Conservation (phyloP, 2,329 filamentous ascomycete species). For the Paecilomyces formosus region DNA sequence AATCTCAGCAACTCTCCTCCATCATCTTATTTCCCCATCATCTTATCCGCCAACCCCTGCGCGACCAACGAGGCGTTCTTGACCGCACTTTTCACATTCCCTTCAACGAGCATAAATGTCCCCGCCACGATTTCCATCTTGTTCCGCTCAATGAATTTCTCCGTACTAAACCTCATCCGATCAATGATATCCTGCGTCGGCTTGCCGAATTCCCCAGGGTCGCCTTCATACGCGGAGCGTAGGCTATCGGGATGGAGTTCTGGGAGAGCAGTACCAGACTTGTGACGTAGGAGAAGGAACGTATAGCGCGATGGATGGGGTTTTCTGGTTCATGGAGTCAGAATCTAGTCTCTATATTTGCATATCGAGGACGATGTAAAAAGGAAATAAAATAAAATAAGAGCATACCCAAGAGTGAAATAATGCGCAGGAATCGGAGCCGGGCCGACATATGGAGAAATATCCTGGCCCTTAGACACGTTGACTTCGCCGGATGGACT, state of each 20-base stretch:
- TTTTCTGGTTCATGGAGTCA: conserved; percentile 1
- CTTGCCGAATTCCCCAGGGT: conserved; percentile 5
- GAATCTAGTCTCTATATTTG: background rate
- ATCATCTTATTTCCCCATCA: conserved; percentile 2
- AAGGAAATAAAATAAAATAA: background rate
- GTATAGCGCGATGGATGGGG: conserved; percentile 8
- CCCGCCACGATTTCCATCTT: conserved; percentile 5
- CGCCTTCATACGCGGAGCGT: conserved; percentile 1
- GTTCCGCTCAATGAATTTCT: conserved; percentile 4
- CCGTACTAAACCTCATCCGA: conserved; percentile 6
- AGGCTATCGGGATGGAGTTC: background rate
- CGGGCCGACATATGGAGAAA: conserved; percentile 6
- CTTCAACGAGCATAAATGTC: conserved; percentile 8
- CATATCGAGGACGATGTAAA: background rate
- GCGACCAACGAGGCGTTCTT: conserved; percentile 3
- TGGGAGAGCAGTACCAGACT: background rate
- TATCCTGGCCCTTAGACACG: background rate
- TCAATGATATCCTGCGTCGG: conserved; percentile 6
- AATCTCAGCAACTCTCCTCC: background rate
- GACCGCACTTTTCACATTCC: conserved; percentile 5
- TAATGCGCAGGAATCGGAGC: conserved; percentile 5
- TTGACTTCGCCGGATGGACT: conserved; percentile 1
- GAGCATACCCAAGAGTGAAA: conserved; percentile 2
- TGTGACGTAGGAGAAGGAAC: conserved; percentile 5
- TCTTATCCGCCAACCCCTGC: conserved; percentile 6